A percentile compares a stretch with the other conserved stretches of the same genome.
Conservation (phyloP, 495 filamentous ascomycete species). For the Penicillium verhagenii region DNA sequence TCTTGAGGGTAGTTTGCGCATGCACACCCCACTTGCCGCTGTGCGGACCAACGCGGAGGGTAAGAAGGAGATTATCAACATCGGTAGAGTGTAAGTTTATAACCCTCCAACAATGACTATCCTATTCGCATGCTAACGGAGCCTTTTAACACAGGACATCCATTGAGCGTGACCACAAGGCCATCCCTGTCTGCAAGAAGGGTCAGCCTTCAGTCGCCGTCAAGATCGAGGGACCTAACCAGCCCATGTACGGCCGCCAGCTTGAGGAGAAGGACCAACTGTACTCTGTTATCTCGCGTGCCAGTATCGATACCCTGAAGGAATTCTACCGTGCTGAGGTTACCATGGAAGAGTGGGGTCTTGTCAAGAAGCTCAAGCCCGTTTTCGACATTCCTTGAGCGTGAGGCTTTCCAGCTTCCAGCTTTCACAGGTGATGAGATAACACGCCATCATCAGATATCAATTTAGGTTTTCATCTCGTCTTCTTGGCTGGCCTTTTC, state of each 20-base stretch:
- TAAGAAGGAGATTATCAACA: slow-evolving; percentile 72
- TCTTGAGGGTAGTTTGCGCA: slow-evolving; percentile 76
- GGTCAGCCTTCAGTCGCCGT: slow-evolving; percentile 94
- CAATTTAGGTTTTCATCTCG: background rate
- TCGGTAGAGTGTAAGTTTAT: slow-evolving; percentile 91
- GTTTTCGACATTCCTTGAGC: slow-evolving; percentile 83
- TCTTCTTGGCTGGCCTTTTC: background rate
- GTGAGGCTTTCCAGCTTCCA: background rate
- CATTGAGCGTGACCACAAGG: slow-evolving; percentile 97
- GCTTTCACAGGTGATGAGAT: background rate
- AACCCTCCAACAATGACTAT: background rate
- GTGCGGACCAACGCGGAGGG: slow-evolving; percentile 76
- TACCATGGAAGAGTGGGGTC: slow-evolving; percentile 86
- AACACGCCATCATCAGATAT: background rate
- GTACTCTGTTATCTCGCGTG: slow-evolving; percentile 82
- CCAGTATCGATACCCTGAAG: slow-evolving; percentile 92
- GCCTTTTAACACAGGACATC: slow-evolving; percentile 59
- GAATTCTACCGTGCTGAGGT: slow-evolving; percentile 92
- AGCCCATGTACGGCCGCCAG: slow-evolving; percentile 93
- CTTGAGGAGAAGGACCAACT: slow-evolving; percentile 90
- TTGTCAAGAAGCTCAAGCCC: slow-evolving; percentile 91
- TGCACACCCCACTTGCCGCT: slow-evolving; percentile 85
- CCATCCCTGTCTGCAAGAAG: slow-evolving; percentile 86
- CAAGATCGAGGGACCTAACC: slow-evolving; percentile 95
- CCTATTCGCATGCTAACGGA: background rate